These are phyloP conservation scores for Diplocarpon rosae DNA, from an alignment of 2,329 filamentous ascomycete species.

Conservation along the genomic window DNA sequence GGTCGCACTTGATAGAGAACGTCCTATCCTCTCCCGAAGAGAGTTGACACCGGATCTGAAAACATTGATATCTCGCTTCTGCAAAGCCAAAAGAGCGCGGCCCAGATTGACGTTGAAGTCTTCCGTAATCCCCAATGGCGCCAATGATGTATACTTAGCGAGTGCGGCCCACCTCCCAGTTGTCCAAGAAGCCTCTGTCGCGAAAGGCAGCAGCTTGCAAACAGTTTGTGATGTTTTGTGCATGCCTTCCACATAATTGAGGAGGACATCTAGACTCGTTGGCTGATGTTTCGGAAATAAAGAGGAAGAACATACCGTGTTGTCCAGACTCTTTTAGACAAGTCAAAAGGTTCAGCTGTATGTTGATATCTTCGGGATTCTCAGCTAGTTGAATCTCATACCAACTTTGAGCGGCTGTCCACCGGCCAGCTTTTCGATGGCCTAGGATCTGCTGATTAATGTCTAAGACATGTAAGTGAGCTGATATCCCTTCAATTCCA, in stretches of 20 bases:
- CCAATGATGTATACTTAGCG: slow-evolving; percentile 50
- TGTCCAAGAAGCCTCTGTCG: slow-evolving; percentile 85
- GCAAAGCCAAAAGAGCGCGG: slow-evolving; percentile 50
- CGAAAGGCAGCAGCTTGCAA: slow-evolving; percentile 65
- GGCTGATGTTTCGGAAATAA: not conserved
- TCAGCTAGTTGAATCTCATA: slow-evolving; percentile 84
- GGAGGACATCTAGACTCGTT: slow-evolving; percentile 53
- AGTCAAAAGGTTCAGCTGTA: slow-evolving; percentile 72
- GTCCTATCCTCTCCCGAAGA: slow-evolving; percentile 60
- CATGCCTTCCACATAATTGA: slow-evolving; percentile 80
- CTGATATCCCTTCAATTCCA: slow-evolving; percentile 86
- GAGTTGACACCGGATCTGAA: slow-evolving; percentile 49
- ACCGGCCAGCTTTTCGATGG: slow-evolving; percentile 84
- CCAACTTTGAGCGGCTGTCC: slow-evolving; percentile 94
- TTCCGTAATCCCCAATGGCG: slow-evolving; percentile 33
- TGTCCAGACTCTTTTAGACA: slow-evolving; percentile 95
- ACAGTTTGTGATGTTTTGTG: slow-evolving; percentile 36
- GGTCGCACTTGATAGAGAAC: slow-evolving; percentile 62
- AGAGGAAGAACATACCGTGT: slow-evolving; percentile 48
- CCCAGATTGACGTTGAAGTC: slow-evolving; percentile 82
- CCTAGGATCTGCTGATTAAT: slow-evolving; percentile 89
- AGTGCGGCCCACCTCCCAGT: slow-evolving; percentile 72
- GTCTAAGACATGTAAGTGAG: slow-evolving; percentile 75
- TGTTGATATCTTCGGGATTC: slow-evolving; percentile 62
- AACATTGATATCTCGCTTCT: slow-evolving; percentile 35